phyloP scores from a whole-genome alignment of 352 stramenopile species.

The Phytophthora rubi region DNA sequence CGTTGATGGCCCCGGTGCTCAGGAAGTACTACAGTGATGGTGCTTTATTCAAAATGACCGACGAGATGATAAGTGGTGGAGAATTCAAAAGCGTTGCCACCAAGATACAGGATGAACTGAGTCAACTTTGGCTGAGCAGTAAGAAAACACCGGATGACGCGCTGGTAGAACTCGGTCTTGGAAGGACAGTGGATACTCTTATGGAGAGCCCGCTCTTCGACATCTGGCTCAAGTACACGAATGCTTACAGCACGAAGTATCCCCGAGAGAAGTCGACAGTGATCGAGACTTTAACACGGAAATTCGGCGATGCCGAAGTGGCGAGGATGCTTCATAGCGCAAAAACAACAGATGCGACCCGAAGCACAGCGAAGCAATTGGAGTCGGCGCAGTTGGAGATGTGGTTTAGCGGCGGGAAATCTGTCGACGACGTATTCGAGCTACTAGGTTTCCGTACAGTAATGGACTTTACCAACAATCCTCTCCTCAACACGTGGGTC shows the following conservation, averaged over 20 bases:
- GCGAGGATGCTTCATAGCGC: not conserved
- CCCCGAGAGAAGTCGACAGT: not conserved
- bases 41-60: not conserved
- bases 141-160: not conserved
- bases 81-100: not conserved
- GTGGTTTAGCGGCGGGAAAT: not conserved
- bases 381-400: not conserved
- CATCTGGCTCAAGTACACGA: not conserved
- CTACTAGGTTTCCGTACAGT: not conserved
- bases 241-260: not conserved
- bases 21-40: not conserved
- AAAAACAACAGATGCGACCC: not conserved
- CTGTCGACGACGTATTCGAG: not conserved
- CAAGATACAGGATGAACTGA: not conserved
- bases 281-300: not conserved
- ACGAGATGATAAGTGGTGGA: not conserved
- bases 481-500: not conserved
- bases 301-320: not conserved
- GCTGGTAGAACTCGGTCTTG: not conserved
- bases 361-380: not conserved
- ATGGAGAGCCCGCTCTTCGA: conserved; percentile 2
- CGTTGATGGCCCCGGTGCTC: not conserved
- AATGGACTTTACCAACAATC: not conserved
- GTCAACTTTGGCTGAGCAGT: not conserved
- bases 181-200: not conserved